Evolutionary conservation across 179 eudicot species (phyloP).

Genomic region (Carnegiea gigantea): DNA sequence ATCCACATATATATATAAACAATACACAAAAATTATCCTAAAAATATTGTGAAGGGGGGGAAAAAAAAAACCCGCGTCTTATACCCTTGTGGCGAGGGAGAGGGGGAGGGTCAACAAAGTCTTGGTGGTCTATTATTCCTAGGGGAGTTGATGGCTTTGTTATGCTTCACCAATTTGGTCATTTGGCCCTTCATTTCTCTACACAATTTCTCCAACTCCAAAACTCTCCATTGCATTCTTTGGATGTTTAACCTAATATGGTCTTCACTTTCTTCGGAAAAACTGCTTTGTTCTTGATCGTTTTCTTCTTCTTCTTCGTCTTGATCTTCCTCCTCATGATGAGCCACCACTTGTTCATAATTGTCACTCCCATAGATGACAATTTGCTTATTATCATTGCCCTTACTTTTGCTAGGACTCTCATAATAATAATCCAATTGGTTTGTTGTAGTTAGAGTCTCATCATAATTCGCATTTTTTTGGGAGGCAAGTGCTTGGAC

Average conservation of each 20-base stretch:
- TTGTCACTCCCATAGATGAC: neutral
- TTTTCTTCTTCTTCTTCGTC: conserved; percentile 3
- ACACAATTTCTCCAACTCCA: conserved; percentile 75
- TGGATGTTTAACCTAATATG: conserved; percentile 48
- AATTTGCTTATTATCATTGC: conserved; percentile 10
- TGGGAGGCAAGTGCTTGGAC: conserved; percentile 88
- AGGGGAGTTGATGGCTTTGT: conserved; percentile 24
- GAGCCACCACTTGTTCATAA: conserved; percentile 10
- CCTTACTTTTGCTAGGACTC: conserved; percentile 17
- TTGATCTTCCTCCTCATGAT: neutral
- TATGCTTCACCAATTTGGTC: conserved; percentile 53
- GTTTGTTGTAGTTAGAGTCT: conserved; percentile 27
- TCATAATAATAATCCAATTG: conserved; percentile 28
- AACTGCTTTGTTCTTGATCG: neutral
- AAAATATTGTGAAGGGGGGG: neutral
- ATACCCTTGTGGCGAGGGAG: neutral
- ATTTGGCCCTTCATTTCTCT: conserved; percentile 78
- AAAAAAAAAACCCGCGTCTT: conserved; percentile 6
- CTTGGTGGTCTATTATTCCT: conserved; percentile 41
- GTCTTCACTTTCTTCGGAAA: conserved; percentile 39
- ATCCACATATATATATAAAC: neutral
- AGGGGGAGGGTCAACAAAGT: conserved; percentile 42
- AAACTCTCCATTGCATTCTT: conserved; percentile 76
- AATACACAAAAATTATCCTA: neutral
- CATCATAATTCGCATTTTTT: conserved; percentile 30